phyloP scores from a whole-genome alignment of 306 rosid genomes.

The Chamaecrista fasciculata region DNA sequence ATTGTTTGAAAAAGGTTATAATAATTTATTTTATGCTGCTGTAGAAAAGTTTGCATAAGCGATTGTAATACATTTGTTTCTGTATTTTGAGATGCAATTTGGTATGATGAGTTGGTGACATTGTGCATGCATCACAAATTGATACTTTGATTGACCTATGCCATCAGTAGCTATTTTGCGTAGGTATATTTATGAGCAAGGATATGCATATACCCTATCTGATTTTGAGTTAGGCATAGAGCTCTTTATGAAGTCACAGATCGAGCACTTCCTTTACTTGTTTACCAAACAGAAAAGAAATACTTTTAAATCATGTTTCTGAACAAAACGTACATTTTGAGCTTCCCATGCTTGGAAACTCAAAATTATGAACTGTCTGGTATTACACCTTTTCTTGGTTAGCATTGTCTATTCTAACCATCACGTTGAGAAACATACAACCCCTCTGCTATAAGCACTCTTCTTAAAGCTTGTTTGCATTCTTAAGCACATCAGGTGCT shows the following conservation, averaged over 20 bases:
- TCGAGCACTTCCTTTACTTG: background rate
- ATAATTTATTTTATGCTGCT: background rate
- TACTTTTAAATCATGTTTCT: background rate
- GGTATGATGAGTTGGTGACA: background rate
- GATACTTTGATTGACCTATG: background rate
- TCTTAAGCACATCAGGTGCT: background rate
- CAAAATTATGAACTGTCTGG: background rate
- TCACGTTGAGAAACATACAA: slow-evolving; percentile 10
- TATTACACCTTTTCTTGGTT: background rate
- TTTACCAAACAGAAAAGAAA: background rate
- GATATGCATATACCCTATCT: background rate
- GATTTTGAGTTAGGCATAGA: background rate
- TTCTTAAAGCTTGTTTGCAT: background rate
- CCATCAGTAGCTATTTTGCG: background rate
- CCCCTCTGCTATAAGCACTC: background rate
- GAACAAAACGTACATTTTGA: background rate
- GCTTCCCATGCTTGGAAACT: background rate
- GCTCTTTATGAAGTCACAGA: background rate
- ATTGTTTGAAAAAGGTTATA: slow-evolving; percentile 10
- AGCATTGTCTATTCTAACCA: background rate
- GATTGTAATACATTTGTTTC: background rate
- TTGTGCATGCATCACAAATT: slow-evolving; percentile 16
- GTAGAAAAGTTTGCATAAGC: background rate
- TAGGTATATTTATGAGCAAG: background rate
- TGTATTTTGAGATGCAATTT: slow-evolving; percentile 7